Conservation (phyloP, 2,329 filamentous ascomycete species). For the Cordyceps pruinosa region DNA sequence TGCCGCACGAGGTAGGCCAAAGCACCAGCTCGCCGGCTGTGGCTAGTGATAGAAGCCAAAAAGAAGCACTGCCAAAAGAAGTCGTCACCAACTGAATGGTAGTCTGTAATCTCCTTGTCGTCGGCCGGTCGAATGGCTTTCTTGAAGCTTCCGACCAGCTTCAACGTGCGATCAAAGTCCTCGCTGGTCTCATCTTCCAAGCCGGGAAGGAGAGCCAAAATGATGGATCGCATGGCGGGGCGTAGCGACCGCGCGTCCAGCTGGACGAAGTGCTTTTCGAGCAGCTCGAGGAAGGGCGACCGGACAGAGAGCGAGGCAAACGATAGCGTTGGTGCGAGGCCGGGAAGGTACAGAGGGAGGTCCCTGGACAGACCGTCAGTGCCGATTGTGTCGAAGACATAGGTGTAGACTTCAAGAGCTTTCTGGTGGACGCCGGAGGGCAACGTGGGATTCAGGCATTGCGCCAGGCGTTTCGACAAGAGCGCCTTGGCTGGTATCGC, state of each 20-base stretch:
- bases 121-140: slow-evolving; percentile 51
- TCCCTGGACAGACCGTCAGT: slow-evolving; percentile 73
- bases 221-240: slow-evolving; percentile 82
- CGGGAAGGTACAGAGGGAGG: slow-evolving; percentile 81
- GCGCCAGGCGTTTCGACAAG: slow-evolving; percentile 84
- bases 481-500: slow-evolving; percentile 73
- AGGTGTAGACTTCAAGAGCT: slow-evolving; percentile 85
- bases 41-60: slow-evolving; percentile 82
- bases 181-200: slow-evolving; percentile 95
- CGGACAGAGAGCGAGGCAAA: slow-evolving; percentile 92
- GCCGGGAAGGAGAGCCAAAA: slow-evolving; percentile 82
- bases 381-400: slow-evolving; percentile 81
- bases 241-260: slow-evolving; percentile 66
- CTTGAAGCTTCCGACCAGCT: slow-evolving; percentile 72
- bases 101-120: slow-evolving; percentile 43
- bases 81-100: slow-evolving; percentile 60
- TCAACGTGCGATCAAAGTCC: slow-evolving; percentile 85
- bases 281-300: slow-evolving; percentile 73
- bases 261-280: slow-evolving; percentile 72
- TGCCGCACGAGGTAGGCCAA: slow-evolving; percentile 77
- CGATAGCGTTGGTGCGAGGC: slow-evolving; percentile 79
- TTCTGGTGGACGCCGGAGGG: slow-evolving; percentile 98
- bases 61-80: slow-evolving; percentile 99
- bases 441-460: slow-evolving; percentile 88
- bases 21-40: slow-evolving; percentile 75